Conservation (phyloP, 1,139 yeast genomes). For the Wickerhamiella infanticola region DNA sequence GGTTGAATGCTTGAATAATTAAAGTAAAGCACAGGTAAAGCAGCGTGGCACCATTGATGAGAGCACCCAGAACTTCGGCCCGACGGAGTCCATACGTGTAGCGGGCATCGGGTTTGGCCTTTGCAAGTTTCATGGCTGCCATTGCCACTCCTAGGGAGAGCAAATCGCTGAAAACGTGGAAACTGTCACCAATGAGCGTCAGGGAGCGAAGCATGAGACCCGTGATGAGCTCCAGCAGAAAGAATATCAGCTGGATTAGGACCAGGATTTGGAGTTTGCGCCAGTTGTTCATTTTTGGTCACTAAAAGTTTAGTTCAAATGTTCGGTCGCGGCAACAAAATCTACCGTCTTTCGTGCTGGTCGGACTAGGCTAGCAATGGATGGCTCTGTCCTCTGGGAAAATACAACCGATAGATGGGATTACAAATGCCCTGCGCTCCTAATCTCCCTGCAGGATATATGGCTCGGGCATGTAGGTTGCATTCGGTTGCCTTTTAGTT, state of each 20-base stretch:
- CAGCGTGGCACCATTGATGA: constrained; percentile 82
- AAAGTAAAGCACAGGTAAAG: constrained; percentile 87
- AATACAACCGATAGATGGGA: too few relatives aligned
- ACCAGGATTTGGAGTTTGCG: constrained; percentile 57
- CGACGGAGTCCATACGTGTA: constrained; percentile 96
- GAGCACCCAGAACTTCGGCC: constrained; percentile 92
- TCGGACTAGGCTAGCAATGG: too few relatives aligned
- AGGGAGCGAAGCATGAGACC: constrained; percentile 74
- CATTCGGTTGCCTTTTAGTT: too few relatives aligned
- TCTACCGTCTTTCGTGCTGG: too few relatives aligned
- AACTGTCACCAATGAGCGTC: constrained; percentile 88
- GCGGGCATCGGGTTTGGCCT: constrained; percentile 67
- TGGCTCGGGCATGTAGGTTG: too few relatives aligned
- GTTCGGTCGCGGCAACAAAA: too few relatives aligned
- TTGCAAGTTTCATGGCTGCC: constrained; percentile 92
- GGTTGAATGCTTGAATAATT: constrained; percentile 80
- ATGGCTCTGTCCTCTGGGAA: too few relatives aligned
- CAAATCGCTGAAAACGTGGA: constrained; percentile 94
- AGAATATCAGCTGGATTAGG: constrained; percentile 65
- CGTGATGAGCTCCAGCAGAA: constrained; percentile 58
- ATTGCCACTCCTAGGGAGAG: constrained; percentile 78
- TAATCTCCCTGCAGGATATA: too few relatives aligned
- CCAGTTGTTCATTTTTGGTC: constrained; percentile 38
- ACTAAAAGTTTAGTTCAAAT: too few relatives aligned
- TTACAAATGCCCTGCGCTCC: too few relatives aligned